Conservation (phyloP, 2,329 filamentous ascomycete species). For the Trematosphaeria pertusa region DNA sequence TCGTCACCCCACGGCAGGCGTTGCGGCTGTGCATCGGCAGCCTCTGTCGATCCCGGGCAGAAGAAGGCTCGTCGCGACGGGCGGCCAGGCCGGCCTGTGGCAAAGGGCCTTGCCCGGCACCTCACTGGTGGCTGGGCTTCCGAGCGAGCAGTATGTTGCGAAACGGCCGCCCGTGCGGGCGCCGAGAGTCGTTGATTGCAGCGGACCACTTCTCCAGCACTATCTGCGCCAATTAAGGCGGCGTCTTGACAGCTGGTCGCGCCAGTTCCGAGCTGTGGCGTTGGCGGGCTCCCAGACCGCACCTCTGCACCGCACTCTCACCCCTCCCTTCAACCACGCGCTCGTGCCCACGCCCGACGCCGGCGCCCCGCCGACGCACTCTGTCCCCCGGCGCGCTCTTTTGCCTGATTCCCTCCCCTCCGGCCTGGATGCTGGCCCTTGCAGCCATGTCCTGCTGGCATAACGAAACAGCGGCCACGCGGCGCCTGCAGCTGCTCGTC, state of each 20-base stretch:
- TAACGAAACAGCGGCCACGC: conserved; percentile 31
- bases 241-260: neutral
- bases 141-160: no score
- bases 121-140: no score
- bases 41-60: conserved; percentile 26
- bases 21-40: conserved; percentile 29
- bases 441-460: conserved; percentile 25
- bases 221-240: neutral
- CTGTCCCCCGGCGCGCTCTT: neutral
- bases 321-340: neutral
- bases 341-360: conserved; percentile 3
- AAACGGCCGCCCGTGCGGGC: conserved; percentile 7
- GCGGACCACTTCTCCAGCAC: neutral
- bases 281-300: conserved; percentile 1
- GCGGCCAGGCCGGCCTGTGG: conserved; percentile 36
- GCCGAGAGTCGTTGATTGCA: neutral
- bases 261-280: conserved; percentile 1
- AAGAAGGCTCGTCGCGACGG: conserved; percentile 3
- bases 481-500: conserved; percentile 31
- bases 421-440: conserved; percentile 14
- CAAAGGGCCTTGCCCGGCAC: conserved; percentile 20
- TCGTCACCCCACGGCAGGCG: conserved; percentile 18
- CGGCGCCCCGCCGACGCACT: neutral
- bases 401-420: conserved; percentile 1
- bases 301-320: neutral